Base-by-base conservation (phyloP, 352 stramenopile genomes). In the Pythium apleroticum region DNA sequence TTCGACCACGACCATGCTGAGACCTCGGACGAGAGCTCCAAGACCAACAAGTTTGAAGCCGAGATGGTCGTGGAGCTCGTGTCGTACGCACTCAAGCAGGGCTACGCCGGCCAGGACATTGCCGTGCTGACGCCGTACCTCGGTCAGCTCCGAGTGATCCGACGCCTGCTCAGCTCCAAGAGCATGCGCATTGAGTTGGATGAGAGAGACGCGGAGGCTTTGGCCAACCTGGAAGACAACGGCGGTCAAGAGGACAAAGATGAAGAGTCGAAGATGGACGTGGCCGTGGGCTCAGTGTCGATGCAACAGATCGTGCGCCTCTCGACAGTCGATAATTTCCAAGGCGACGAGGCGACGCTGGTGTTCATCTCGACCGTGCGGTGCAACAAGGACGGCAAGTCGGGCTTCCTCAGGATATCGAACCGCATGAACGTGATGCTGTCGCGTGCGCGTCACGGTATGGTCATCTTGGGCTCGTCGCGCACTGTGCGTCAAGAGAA, bases 121-220 rank as follows among this genome's bases (percentile, higher is more conserved):
- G 79, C 80, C 8, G 79, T 96, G 12, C 63, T 97, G 22, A 96
- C 89, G 24, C 87, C 89, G 39, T 97, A 96, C 43, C 65, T 96
- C 45, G 83, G 86, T 10, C 89, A 97, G 67, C 66, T 96, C 3
- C 65, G 90, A 25, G 73, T 75, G 45, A 77, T 95, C 33, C 73
- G 85, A 22, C 59, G 68, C 17, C 57, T 72, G 1, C 69, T 95
- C 19, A 52, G 74, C 14, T 31, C 55, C n/a, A 71, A 81, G 41
- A 62, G 60, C 15, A 49, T 67, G 20, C 60, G 52, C 20, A 50
- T 52, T 37, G 53, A 55, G 24, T 56, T 81, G 24, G 71, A 85
- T 30, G 37, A 75, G 15, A 68, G 74, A 31, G 74, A 81, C 52
- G 73, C 91, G 22, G 68, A 81, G 0, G 30, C 15, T 19, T 28